These are phyloP conservation scores for Citrus sp. DNA, from an alignment of 345 rosid genomes.

Conservation along the genomic window DNA sequence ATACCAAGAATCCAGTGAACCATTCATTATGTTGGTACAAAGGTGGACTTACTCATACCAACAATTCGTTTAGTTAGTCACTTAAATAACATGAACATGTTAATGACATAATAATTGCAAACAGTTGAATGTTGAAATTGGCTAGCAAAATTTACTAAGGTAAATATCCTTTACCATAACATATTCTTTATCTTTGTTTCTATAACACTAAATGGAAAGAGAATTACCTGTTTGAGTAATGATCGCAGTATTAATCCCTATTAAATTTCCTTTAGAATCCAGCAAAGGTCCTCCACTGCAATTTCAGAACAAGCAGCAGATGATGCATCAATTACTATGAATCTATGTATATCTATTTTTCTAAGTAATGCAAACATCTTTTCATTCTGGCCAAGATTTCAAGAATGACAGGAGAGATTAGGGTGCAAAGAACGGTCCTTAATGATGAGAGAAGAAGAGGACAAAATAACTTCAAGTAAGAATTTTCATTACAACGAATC, in stretches of 20 bases:
- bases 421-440: not conserved
- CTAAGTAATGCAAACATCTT: not conserved
- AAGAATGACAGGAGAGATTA: not conserved
- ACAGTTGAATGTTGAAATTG: not conserved
- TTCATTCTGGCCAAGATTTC: not conserved
- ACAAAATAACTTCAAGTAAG: not conserved
- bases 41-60: not conserved
- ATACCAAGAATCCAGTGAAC: slow-evolving; percentile 7
- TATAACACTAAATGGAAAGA: not conserved
- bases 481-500: not conserved
- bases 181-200: not conserved
- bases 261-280: slow-evolving; percentile 83
- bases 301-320: slow-evolving; percentile 7
- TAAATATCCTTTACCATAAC: not conserved
- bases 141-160: not conserved
- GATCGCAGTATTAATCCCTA: slow-evolving; percentile 95
- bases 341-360: not conserved
- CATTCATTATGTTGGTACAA: not conserved
- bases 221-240: slow-evolving; percentile 79
- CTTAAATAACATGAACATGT: not conserved
- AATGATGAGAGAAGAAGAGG: not conserved
- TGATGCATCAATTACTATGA: not conserved
- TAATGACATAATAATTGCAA: not conserved
- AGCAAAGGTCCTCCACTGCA: slow-evolving; percentile 92
- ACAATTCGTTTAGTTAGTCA: not conserved